Percentiles rank a stretch among this genome's conserved stretches.
Evolutionary conservation across 108 stramenopile species (phyloP).

Genomic region (Mayamaea pseudoterrestris): DNA sequence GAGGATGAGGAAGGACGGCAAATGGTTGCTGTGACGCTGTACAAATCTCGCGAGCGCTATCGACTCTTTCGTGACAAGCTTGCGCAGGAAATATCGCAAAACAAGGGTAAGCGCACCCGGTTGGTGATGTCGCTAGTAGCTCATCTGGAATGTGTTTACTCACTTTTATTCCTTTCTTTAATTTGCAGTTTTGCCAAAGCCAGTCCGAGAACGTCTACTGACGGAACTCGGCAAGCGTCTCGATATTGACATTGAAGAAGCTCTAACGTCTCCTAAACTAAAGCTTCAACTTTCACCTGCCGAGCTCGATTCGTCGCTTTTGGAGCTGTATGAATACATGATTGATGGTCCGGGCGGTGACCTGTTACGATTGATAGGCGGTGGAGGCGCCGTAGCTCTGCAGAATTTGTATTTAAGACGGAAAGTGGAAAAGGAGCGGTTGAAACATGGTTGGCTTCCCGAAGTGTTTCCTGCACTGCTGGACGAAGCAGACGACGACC

Average conservation of each 20-base stretch:
- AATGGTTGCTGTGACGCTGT: conserved; percentile 29
- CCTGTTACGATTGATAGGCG: conserved; percentile 59
- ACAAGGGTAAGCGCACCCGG: conserved; percentile 22
- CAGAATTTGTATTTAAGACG: conserved; percentile 63
- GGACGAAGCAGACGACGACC: conserved; percentile 5
- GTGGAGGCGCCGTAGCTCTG: conserved; percentile 58
- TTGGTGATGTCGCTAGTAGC: neutral
- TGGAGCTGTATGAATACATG: conserved; percentile 62
- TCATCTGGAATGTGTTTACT: neutral
- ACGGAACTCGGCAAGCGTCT: conserved; percentile 65
- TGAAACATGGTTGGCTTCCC: neutral
- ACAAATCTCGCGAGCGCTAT: conserved; percentile 39
- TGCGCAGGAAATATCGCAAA: conserved; percentile 55
- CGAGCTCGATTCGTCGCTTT: conserved; percentile 64
- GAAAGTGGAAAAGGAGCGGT: conserved; percentile 15
- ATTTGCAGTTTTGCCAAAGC: conserved; percentile 41
- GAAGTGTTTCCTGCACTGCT: conserved; percentile 1
- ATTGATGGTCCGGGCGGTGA: conserved; percentile 60
- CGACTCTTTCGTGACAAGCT: conserved; percentile 50
- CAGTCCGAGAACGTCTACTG: conserved; percentile 40
- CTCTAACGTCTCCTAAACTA: conserved; percentile 61
- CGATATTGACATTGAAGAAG: conserved; percentile 67
- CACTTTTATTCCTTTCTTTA: neutral
- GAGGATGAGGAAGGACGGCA: conserved; percentile 41
- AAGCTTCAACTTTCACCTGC: conserved; percentile 73